A percentile compares a stretch with the other conserved stretches of the same genome.
phyloP scores from a whole-genome alignment of 495 filamentous ascomycete genomes.

The Tetracladium setigerum region DNA sequence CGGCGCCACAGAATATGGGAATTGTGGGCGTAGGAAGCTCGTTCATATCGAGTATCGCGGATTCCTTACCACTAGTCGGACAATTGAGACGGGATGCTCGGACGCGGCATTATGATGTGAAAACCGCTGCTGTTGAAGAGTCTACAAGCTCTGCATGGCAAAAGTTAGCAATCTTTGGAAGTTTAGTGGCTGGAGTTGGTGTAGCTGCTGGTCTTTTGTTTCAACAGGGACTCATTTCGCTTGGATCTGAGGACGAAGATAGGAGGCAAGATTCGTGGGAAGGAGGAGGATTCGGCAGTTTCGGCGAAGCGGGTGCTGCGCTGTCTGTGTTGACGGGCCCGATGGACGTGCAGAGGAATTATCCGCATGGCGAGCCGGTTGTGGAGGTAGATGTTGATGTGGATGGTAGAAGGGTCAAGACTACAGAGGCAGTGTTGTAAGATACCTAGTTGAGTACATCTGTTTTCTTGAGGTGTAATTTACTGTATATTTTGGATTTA shows the following conservation, averaged over 20 bases:
- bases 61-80: constrained; percentile 19
- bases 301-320: constrained; percentile 19
- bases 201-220: constrained; percentile 13
- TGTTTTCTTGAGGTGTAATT: background rate
- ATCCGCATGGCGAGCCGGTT: constrained; percentile 2
- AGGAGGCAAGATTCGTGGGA: background rate
- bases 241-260: background rate
- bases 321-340: constrained; percentile 12
- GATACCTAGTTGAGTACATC: background rate
- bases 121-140: constrained; percentile 6
- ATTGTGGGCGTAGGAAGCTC: constrained; percentile 7
- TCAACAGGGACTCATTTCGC: constrained; percentile 12
- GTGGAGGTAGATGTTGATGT: constrained; percentile 17
- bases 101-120: constrained; percentile 16
- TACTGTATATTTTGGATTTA: no score
- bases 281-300: constrained; percentile 6
- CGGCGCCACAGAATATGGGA: constrained; percentile 11
- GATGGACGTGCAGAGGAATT: constrained; percentile 13
- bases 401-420: background rate
- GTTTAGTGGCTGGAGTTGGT: constrained; percentile 11
- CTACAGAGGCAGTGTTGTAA: background rate
- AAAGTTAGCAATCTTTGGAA: constrained; percentile 3
- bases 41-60: constrained; percentile 15
- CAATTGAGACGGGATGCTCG: constrained; percentile 14
- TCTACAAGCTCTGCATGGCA: constrained; percentile 9